phyloP scores from a whole-genome alignment of 352 stramenopile genomes.

The Thalassiosira livingstoniorum region DNA sequence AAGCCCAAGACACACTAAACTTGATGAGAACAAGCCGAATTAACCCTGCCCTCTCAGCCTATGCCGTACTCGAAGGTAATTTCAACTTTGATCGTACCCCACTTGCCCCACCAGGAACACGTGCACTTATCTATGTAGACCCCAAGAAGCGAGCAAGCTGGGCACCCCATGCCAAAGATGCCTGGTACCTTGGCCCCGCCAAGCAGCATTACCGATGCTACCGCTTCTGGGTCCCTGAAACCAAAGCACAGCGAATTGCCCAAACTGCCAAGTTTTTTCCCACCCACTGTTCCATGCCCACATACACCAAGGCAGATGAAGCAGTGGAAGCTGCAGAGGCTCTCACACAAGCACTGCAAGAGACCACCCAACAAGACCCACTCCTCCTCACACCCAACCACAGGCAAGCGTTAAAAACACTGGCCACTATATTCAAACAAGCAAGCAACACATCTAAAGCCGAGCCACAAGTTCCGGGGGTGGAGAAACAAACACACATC shows the following conservation, averaged over 20 bases:
- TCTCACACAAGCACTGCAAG: background rate
- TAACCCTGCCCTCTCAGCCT: slow-evolving; percentile 24
- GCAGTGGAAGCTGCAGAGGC: background rate
- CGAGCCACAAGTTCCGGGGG: background rate
- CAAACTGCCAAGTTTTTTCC: slow-evolving; percentile 13
- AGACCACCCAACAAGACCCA: background rate
- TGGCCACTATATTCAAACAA: background rate
- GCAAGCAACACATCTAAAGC: background rate
- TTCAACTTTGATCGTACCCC: slow-evolving; percentile 30
- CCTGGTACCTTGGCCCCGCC: slow-evolving; percentile 57
- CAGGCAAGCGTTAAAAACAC: background rate
- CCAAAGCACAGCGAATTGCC: slow-evolving; percentile 16
- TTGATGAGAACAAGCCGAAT: slow-evolving; percentile 6
- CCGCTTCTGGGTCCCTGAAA: slow-evolving; percentile 44
- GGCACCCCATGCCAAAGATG: slow-evolving; percentile 26
- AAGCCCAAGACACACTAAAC: slow-evolving; percentile 18
- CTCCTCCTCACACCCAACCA: background rate
- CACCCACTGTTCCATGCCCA: slow-evolving; percentile 12
- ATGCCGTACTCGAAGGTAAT: slow-evolving; percentile 9
- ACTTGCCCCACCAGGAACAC: slow-evolving; percentile 21
- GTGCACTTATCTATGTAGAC: slow-evolving; percentile 11
- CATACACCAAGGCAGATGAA: background rate
- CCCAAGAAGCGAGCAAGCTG: slow-evolving; percentile 21
- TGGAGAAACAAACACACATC: background rate
- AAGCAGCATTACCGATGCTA: slow-evolving; percentile 59